phyloP scores from a whole-genome alignment of 108 stramenopile species.

The Nannochloropsis salina region DNA sequence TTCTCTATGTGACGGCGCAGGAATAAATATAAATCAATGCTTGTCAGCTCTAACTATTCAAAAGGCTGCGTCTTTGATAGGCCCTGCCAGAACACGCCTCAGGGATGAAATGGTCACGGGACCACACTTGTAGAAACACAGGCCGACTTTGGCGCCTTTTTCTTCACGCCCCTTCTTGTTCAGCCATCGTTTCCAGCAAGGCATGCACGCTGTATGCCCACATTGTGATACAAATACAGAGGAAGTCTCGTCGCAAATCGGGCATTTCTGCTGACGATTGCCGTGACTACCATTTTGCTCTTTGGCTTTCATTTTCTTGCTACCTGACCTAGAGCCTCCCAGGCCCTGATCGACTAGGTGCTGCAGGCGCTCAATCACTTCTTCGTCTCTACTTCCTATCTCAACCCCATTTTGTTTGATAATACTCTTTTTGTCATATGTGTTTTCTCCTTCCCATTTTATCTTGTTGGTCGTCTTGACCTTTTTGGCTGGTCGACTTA shows the following conservation, averaged over 20 bases:
- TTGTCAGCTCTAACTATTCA: background rate
- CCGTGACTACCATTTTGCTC: background rate
- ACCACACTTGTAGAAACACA: conserved; percentile 15
- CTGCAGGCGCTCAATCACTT: conserved; percentile 17
- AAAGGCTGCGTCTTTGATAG: background rate
- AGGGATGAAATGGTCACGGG: background rate
- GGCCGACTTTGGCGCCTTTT: background rate
- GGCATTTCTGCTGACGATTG: background rate
- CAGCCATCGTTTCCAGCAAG: conserved; percentile 9
- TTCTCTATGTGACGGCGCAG: no score
- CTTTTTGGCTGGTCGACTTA: background rate
- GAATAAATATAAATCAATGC: no score
- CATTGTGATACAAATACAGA: background rate
- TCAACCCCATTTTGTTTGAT: background rate
- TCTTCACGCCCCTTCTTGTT: background rate
- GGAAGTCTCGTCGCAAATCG: conserved; percentile 9
- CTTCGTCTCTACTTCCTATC: background rate
- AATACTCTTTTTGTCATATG: no score
- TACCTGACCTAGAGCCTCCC: background rate
- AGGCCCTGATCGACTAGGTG: background rate
- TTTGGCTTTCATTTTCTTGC: background rate
- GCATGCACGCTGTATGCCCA: conserved; percentile 15
- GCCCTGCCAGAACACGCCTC: conserved; percentile 8
- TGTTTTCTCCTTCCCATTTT: no score
- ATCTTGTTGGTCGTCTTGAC: background rate